Evolutionary conservation across 1,139 yeast genomes (phyloP).

Genomic region (Schizosaccharomyces versatilis): DNA sequence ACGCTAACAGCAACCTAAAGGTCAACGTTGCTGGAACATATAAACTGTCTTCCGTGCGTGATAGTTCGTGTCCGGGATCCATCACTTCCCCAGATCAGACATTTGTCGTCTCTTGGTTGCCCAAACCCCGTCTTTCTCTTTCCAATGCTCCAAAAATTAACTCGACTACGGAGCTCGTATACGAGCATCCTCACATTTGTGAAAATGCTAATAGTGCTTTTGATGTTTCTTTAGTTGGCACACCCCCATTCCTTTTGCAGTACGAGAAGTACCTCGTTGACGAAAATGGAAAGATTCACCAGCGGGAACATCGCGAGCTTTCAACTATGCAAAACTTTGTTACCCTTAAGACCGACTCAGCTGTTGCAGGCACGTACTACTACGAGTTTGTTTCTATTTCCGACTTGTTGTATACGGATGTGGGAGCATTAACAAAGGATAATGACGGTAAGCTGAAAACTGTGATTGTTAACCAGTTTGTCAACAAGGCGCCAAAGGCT

Average conservation of each 20-base stretch:
- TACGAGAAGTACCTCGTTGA: slow-evolving; percentile 24
- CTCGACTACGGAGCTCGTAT: slow-evolving; percentile 14
- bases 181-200: slow-evolving; percentile 24
- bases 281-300: slow-evolving; percentile 21
- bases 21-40: slow-evolving; percentile 43
- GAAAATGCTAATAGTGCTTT: slow-evolving; percentile 29
- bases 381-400: slow-evolving; percentile 35
- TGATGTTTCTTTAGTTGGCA: slow-evolving; percentile 33
- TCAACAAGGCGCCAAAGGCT: neutral
- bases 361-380: slow-evolving; percentile 56
- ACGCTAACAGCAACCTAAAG: slow-evolving; percentile 20
- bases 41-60: slow-evolving; percentile 33
- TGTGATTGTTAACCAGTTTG: neutral
- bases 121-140: slow-evolving; percentile 33
- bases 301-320: slow-evolving; percentile 19
- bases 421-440: neutral
- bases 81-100: slow-evolving; percentile 21
- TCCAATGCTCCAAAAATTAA: slow-evolving; percentile 17
- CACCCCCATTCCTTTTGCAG: slow-evolving; percentile 48
- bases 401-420: slow-evolving; percentile 28
- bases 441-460: neutral
- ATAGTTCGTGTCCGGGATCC: slow-evolving; percentile 48
- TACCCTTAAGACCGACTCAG: slow-evolving; percentile 22
- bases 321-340: slow-evolving; percentile 33
- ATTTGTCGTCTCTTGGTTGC: slow-evolving; percentile 29